Evolutionary conservation across 495 filamentous ascomycete species (phyloP), one percentile per base, ranked within the genome.

Genomic region (Daldinia childiae): DNA sequence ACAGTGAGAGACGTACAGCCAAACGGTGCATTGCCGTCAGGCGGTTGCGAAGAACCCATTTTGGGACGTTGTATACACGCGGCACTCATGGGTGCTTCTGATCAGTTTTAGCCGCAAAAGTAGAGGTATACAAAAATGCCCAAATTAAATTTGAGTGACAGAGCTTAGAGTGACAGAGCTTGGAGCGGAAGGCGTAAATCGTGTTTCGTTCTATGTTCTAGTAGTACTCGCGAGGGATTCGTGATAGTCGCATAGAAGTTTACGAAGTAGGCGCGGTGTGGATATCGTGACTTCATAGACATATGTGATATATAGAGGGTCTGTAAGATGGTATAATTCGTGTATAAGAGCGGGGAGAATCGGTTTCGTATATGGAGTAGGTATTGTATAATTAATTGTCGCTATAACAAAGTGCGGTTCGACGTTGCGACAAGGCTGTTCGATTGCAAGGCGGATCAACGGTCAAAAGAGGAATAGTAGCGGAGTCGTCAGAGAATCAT

Each of bases 1-100:
- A 19, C 32, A 29, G 38, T 27, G 52, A 57, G 24, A 69, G 12
- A 85, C 88, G 69, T 77, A 90, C 88, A 90, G 64, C 88, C 88
- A 82, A 90, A 90, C 19, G 87, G 87, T 73, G 79, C 69, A 60
- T 80, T 77, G 64, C 71, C 70, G 62, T 80, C 75, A 57, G 79
- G 77, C 67, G 76, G 74, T 68, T 80, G 77, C 71, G 75, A 79
- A 58, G 81, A 81, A 80, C 79, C 81, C 82, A 85, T 85, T 63
- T 76, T 81, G 73, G 79, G 79, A 81, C 78, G 78, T 73, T 79
- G 78, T 77, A 82, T 73, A 63, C 73, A 72, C 64, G 39, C 73
- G 62, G 77, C 80, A 68, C 82, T 79, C 82, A 84, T 84, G 82
- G 74, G 76, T 77, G 76, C 79, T 76, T 72, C 68, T 69, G 43